A percentile compares a stretch with the other conserved stretches of the same genome.
These are phyloP conservation scores for Hordeum marinum DNA, from an alignment of 176 grass and related monocot species.

Conservation along the genomic window DNA sequence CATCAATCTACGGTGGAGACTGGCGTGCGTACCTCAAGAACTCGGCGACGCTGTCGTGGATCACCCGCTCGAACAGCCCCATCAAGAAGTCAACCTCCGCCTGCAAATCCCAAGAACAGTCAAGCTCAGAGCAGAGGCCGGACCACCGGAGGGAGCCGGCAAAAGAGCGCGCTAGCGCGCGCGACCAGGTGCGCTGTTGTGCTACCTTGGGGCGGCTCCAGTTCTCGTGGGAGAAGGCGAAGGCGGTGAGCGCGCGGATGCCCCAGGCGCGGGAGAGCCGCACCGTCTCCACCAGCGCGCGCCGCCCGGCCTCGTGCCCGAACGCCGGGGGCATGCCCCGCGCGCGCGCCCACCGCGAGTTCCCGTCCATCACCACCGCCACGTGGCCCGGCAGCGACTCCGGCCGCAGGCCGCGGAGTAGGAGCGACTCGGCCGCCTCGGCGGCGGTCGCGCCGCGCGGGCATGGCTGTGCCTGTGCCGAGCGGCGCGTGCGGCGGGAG, in stretches of 20 bases:
- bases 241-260: conserved; percentile 56
- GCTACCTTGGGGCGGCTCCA: conserved; percentile 63
- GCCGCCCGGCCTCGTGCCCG: conserved; percentile 63
- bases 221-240: conserved; percentile 83
- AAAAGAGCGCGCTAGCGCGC: neutral
- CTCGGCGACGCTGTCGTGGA: conserved; percentile 34
- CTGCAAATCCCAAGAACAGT: conserved; percentile 26
- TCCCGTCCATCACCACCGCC: conserved; percentile 87
- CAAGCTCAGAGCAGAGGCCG: neutral
- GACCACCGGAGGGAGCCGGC: neutral
- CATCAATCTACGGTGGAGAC: neutral
- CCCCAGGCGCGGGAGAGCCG: conserved; percentile 52
- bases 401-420: conserved; percentile 22
- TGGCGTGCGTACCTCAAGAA: conserved; percentile 35
- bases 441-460: conserved; percentile 6
- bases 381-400: conserved; percentile 58
- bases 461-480: neutral
- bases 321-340: conserved; percentile 46
- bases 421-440: neutral
- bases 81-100: conserved; percentile 64
- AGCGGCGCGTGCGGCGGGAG: conserved; percentile 2
- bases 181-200: neutral
- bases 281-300: conserved; percentile 46
- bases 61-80: conserved; percentile 48
- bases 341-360: conserved; percentile 60